Percentiles rank a stretch among this genome's conserved stretches.
phyloP scores from a whole-genome alignment of 768 basidiomycete species.

The Mycena belliarum region DNA sequence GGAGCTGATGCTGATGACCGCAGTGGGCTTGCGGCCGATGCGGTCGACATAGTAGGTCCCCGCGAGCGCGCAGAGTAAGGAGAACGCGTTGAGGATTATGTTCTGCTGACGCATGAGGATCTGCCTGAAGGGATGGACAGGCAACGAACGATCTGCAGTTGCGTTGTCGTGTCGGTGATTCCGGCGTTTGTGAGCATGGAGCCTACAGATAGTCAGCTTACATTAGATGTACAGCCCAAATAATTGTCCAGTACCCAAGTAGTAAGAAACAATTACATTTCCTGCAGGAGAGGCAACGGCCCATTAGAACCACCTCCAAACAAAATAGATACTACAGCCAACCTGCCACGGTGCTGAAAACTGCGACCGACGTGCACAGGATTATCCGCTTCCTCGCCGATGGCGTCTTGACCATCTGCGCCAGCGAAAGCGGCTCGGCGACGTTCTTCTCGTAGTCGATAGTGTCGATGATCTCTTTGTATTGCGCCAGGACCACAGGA shows the following conservation, averaged over 20 bases:
- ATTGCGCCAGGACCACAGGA: slow-evolving; percentile 29
- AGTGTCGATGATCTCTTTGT: slow-evolving; percentile 36
- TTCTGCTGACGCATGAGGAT: slow-evolving; percentile 14
- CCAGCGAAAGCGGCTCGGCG: slow-evolving; percentile 18
- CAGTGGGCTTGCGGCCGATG: slow-evolving; percentile 25
- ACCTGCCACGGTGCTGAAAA: slow-evolving; percentile 28
- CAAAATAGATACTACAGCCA: not conserved
- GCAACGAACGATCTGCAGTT: slow-evolving; percentile 22
- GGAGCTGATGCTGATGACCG: slow-evolving; percentile 21
- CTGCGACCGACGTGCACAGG: slow-evolving; percentile 23
- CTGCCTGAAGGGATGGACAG: not conserved
- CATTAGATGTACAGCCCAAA: not conserved
- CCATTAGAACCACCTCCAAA: not conserved
- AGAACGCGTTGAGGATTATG: slow-evolving; percentile 27
- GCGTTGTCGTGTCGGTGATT: slow-evolving; percentile 22
- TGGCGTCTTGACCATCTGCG: slow-evolving; percentile 24
- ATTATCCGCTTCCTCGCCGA: slow-evolving; percentile 24
- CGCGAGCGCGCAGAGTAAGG: slow-evolving; percentile 20
- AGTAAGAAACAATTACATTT: slow-evolving; percentile 26
- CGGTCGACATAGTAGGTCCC: slow-evolving; percentile 25
- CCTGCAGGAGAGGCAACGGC: slow-evolving; percentile 7
- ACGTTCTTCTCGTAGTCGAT: slow-evolving; percentile 31
- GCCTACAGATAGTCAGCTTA: not conserved
- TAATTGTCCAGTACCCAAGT: slow-evolving; percentile 8
- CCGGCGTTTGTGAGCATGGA: slow-evolving; percentile 25